phyloP scores from a whole-genome alignment of 2,329 filamentous ascomycete species.

The Hysterium pulicare region DNA sequence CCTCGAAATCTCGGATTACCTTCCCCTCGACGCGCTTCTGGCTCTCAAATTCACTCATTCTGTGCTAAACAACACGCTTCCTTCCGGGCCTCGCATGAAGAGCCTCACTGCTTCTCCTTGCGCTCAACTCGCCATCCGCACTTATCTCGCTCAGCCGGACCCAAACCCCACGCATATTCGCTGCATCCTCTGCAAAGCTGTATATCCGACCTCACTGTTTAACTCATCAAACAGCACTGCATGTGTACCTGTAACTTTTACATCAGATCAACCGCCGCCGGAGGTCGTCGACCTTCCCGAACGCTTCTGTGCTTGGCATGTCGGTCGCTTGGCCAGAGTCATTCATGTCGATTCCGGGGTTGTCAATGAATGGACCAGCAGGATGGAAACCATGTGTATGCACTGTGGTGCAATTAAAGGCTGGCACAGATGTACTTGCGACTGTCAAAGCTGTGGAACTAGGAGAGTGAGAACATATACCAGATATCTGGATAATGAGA shows the following conservation, averaged over 20 bases:
- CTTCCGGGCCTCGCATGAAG: constrained; percentile 13
- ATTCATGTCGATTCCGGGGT: constrained; percentile 17
- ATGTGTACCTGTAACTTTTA: constrained; percentile 14
- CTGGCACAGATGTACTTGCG: constrained; percentile 24
- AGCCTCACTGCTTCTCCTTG: constrained; percentile 21
- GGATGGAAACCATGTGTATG: constrained; percentile 28
- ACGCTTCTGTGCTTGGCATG: constrained; percentile 33
- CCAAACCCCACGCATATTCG: constrained; percentile 14
- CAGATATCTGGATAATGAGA: constrained; percentile 27
- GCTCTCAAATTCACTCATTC: constrained; percentile 37
- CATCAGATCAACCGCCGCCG: constrained; percentile 4
- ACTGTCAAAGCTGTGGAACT: constrained; percentile 29
- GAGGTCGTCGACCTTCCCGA: constrained; percentile 28
- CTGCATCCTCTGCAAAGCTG: constrained; percentile 30
- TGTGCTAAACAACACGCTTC: constrained; percentile 26
- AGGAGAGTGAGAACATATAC: constrained; percentile 27
- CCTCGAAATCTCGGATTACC: constrained; percentile 33
- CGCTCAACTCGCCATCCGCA: constrained; percentile 25
- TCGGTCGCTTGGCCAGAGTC: constrained; percentile 23
- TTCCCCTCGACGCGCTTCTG: constrained; percentile 35
- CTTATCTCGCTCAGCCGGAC: constrained; percentile 17
- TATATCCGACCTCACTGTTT: constrained; percentile 29
- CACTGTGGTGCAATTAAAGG: constrained; percentile 29
- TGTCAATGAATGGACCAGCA: constrained; percentile 28
- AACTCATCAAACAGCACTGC: constrained; percentile 26